Conservation (phyloP, 2,329 filamentous ascomycete genomes). For the Alternaria viburni region DNA sequence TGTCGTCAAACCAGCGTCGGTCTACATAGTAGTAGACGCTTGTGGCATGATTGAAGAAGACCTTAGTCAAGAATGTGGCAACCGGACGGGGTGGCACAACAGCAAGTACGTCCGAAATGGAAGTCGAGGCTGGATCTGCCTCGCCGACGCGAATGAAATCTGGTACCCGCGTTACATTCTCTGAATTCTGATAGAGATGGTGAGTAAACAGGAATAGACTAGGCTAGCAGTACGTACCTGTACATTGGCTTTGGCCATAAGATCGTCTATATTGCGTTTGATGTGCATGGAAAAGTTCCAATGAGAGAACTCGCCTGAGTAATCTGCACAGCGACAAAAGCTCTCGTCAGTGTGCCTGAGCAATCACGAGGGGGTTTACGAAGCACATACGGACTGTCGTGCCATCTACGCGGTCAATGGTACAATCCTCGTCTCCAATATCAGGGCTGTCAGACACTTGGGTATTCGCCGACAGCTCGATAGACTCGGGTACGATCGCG, state of each 20-base stretch:
- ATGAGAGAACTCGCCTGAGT: constrained; percentile 24
- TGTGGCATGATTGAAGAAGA: constrained; percentile 53
- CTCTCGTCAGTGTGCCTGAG: not conserved
- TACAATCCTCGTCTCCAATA: constrained; percentile 13
- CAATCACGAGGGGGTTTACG: not conserved
- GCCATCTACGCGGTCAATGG: constrained; percentile 11
- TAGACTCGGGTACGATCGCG: not conserved
- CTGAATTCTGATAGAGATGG: not conserved
- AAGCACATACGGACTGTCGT: constrained; percentile 14
- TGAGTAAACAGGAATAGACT: not conserved
- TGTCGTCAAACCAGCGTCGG: constrained; percentile 50
- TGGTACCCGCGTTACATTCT: constrained; percentile 4
- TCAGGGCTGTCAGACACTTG: constrained; percentile 9
- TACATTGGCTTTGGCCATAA: constrained; percentile 13
- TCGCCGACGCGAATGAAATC: constrained; percentile 17
- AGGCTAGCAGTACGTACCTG: not conserved
- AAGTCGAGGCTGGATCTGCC: constrained; percentile 10
- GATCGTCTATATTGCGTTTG: constrained; percentile 18
- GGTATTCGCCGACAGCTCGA: not conserved
- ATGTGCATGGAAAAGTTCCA: constrained; percentile 24
- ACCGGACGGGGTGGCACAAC: constrained; percentile 15
- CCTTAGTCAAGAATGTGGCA: constrained; percentile 51
- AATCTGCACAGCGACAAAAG: constrained; percentile 7
- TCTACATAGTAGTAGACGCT: constrained; percentile 55
- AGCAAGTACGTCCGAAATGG: constrained; percentile 11